phyloP scores from a whole-genome alignment of 441 rosid genomes.

The Erodium moschatum region DNA sequence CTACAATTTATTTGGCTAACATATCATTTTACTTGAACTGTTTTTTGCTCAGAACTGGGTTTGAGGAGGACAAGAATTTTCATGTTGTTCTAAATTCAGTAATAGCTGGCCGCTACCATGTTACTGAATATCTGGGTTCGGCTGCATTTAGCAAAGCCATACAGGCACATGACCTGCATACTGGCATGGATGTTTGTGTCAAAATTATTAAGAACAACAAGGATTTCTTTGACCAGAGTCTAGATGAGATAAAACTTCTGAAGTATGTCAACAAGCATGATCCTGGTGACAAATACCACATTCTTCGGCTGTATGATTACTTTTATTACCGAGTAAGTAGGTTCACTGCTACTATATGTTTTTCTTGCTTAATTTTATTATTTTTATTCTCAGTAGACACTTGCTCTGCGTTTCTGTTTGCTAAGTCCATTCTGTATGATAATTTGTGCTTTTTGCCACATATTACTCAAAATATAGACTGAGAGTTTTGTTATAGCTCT shows the following conservation, averaged over 20 bases:
- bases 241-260: constrained; percentile 95
- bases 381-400: neutral
- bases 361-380: neutral
- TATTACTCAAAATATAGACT: neutral
- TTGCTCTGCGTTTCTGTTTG: neutral
- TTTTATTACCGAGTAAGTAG: constrained; percentile 81
- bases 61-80: constrained; percentile 97
- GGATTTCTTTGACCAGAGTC: constrained; percentile 98
- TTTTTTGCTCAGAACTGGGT: constrained; percentile 72
- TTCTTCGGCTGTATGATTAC: constrained; percentile 86
- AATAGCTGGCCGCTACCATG: constrained; percentile 89
- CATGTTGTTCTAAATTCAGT: constrained; percentile 89
- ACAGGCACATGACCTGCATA: too few relatives aligned
- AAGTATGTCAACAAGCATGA: constrained; percentile 95
- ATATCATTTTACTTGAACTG: constrained; percentile 15
- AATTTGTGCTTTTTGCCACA: neutral
- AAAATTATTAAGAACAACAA: constrained; percentile 96
- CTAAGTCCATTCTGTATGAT: neutral
- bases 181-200: constrained; percentile 92
- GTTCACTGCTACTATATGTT: constrained; percentile 1
- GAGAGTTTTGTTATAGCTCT: too few relatives aligned
- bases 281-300: too few relatives aligned
- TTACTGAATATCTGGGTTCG: too few relatives aligned
- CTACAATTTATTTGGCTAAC: constrained; percentile 15
- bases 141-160: constrained; percentile 94